Conservation (phyloP, 352 stramenopile genomes). For the Phytophthora vignae region DNA sequence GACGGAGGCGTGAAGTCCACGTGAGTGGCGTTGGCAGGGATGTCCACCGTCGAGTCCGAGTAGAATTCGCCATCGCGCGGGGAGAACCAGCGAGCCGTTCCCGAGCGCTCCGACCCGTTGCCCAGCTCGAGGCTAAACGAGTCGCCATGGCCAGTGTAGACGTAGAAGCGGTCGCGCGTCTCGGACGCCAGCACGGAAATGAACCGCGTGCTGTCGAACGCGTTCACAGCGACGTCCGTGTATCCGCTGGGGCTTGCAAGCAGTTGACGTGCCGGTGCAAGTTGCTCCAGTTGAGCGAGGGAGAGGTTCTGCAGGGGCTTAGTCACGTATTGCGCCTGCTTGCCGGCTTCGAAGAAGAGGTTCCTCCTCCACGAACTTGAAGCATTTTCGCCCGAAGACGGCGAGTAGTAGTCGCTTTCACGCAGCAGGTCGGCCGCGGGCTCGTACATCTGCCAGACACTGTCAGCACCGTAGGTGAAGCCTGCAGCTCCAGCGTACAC, state of each 20-base stretch:
- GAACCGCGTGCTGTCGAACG: conserved; percentile 25
- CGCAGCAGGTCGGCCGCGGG: conserved; percentile 11
- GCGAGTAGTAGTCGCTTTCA: conserved; percentile 27
- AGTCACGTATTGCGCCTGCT: conserved; percentile 24
- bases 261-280: conserved; percentile 21
- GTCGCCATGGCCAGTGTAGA: conserved; percentile 25
- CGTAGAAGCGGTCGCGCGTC: conserved; percentile 18
- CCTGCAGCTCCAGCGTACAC: conserved; percentile 28
- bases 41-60: conserved; percentile 4
- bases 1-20: conserved; percentile 26
- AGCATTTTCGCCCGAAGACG: conserved; percentile 20
- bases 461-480: conserved; percentile 34
- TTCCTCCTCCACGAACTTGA: conserved; percentile 28
- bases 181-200: conserved; percentile 27
- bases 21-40: conserved; percentile 8
- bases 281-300: conserved; percentile 10
- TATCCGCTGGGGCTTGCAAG: conserved; percentile 11
- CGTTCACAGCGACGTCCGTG: conserved; percentile 14
- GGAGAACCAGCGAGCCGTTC: conserved; percentile 14
- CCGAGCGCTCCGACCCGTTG: conserved; percentile 2
- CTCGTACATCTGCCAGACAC: conserved; percentile 39
- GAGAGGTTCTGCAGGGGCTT: conserved; percentile 19
- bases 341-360: conserved; percentile 22
- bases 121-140: conserved; percentile 17
- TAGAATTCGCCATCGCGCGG: conserved; percentile 20